Base-by-base conservation (phyloP, 352 stramenopile genomes). In the Phytophthora parvispora region DNA sequence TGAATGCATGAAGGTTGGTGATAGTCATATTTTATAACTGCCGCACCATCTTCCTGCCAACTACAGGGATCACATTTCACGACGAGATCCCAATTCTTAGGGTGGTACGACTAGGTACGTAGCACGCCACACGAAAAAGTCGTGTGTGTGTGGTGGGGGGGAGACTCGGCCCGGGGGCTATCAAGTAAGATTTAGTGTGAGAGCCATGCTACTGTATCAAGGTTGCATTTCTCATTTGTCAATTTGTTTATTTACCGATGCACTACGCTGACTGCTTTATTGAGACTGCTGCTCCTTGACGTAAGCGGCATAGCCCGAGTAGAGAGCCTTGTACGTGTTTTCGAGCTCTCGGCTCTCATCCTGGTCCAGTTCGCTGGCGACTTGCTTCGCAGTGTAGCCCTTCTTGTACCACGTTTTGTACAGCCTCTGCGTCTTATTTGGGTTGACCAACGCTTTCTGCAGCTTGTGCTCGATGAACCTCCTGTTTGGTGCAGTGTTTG, bases 381-480 rank as follows among this genome's bases (percentile, higher is more conserved):
- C 55, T 3, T 70, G 18, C 12, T 59, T 49, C 24, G 40, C 43
- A 9, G 32, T 70, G 28, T 65, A 47, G 25, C 63, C 63, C 27
- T 64, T 64, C 34, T 60, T 60, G 25, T 59, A 49, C 63, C 63
- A 70, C 16, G 24, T 52, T 12, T 64, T 38, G 28, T 65, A 70
- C 9, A 70, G 54, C 31, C 48, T 59, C 34, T 60, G 43, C 10
- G 63, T 57, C 29, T 70, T 70, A 27, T 54, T 70, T 7, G 63
- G 63, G 55, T 70, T 65, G 20, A 45, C 31, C 10, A 70, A 18
- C 1, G 54, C 47, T 36, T 64, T 64, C 45, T 65, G 36, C 6
- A 70, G 54, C 43, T 70, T 70, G 45, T 60, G 27, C 34, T 65
- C 54, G n/a, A 65, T 54, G 34, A 70, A 70, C 16, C 28, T 32